Evolutionary conservation across 2,329 filamentous ascomycete species (phyloP).

Genomic region (Colletotrichum higginsianum): DNA sequence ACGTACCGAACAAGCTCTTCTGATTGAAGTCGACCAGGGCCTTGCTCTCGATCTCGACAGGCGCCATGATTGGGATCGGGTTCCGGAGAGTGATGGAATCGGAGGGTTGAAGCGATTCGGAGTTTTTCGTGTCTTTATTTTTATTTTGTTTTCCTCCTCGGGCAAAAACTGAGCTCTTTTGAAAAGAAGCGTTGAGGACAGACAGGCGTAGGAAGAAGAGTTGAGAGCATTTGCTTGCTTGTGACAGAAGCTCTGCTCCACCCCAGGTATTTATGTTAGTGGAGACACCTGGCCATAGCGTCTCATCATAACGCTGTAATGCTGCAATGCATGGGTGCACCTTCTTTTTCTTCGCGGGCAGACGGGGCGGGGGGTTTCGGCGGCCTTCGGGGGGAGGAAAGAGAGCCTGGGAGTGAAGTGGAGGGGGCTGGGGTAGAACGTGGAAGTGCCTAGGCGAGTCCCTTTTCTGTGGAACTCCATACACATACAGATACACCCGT

Average conservation of each 20-base stretch:
- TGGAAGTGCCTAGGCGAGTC: background rate
- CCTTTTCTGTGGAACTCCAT: background rate
- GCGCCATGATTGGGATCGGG: slow-evolving; percentile 53
- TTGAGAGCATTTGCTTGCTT: slow-evolving; percentile 24
- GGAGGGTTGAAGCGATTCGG: background rate
- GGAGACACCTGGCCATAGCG: slow-evolving; percentile 42
- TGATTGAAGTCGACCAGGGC: slow-evolving; percentile 76
- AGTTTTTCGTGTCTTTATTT: background rate
- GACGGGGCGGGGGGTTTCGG: slow-evolving; percentile 18
- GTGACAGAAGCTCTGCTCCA: slow-evolving; percentile 40
- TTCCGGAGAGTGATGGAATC: too few relatives aligned
- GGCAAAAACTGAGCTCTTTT: slow-evolving; percentile 20
- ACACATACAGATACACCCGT: background rate
- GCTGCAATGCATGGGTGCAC: slow-evolving; percentile 11
- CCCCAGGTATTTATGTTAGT: slow-evolving; percentile 33
- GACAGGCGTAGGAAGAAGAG: slow-evolving; percentile 21
- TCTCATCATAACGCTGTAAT: slow-evolving; percentile 34
- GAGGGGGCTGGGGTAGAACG: slow-evolving; percentile 9
- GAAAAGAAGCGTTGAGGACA: slow-evolving; percentile 36
- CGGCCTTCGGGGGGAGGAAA: background rate
- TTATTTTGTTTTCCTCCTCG: background rate
- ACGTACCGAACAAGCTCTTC: slow-evolving; percentile 76
- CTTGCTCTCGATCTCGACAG: slow-evolving; percentile 52
- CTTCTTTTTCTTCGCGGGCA: slow-evolving; percentile 4
- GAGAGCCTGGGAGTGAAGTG: too few relatives aligned